Evolutionary conservation across 2,329 filamentous ascomycete genomes (phyloP).

Genomic region (Parastagonospora avenae): DNA sequence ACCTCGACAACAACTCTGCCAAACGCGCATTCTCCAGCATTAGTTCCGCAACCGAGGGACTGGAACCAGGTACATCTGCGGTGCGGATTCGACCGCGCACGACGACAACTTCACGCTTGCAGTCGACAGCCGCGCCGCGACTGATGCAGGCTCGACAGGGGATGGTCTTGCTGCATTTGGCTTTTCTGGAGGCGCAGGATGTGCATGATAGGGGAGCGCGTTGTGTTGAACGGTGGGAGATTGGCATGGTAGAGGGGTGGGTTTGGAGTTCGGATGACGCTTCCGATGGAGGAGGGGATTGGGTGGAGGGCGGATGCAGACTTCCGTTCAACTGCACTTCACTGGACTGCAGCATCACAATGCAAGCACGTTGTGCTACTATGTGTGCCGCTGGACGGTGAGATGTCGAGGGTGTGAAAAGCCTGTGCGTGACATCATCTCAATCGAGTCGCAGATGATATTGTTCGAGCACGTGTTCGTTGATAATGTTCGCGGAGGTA

Average conservation of each 20-base stretch:
- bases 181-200: constrained; percentile 12
- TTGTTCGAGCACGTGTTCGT: too few relatives aligned
- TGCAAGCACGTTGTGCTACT: too few relatives aligned
- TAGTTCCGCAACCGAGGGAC: constrained; percentile 9
- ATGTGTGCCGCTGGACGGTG: too few relatives aligned
- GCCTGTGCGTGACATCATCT: too few relatives aligned
- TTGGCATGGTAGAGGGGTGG: neutral
- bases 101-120: constrained; percentile 13
- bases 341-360: too few relatives aligned
- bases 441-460: too few relatives aligned
- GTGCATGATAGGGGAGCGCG: constrained; percentile 18
- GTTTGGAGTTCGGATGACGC: neutral
- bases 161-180: constrained; percentile 13
- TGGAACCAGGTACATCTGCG: constrained; percentile 6
- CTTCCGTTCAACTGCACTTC: too few relatives aligned
- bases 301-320: too few relatives aligned
- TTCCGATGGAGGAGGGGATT: too few relatives aligned
- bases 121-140: constrained; percentile 10
- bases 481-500: too few relatives aligned
- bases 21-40: constrained; percentile 16
- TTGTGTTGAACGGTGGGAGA: constrained; percentile 5
- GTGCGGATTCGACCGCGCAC: constrained; percentile 16
- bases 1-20: constrained; percentile 7
- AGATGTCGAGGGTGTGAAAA: too few relatives aligned
- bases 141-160: constrained; percentile 14